phyloP scores from a whole-genome alignment of 345 rosid genomes.

The Ailanthus altissimus region DNA sequence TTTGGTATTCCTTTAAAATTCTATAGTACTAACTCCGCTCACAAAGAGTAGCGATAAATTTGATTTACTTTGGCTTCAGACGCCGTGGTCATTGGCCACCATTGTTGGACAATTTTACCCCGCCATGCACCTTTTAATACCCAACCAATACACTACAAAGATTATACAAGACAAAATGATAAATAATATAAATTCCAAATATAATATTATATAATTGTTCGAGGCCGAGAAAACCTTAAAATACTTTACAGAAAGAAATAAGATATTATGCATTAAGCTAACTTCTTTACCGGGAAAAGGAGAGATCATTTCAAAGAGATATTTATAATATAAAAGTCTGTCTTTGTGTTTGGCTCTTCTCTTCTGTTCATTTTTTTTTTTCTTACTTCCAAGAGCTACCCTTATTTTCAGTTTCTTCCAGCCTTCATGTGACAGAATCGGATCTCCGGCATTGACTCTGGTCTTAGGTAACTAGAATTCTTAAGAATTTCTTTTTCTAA shows the following conservation, averaged over 20 bases:
- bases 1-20: too few species aligned
- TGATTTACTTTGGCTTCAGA: too few species aligned
- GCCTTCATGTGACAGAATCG: conserved; percentile 33
- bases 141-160: neutral
- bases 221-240: neutral
- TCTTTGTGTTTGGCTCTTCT: conserved; percentile 24
- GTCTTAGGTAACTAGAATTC: conserved; percentile 33
- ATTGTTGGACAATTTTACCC: conserved; percentile 31
- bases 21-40: too few species aligned
- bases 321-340: conserved; percentile 21
- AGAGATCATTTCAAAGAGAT: conserved; percentile 31
- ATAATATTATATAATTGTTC: neutral
- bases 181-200: neutral
- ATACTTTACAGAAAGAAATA: neutral
- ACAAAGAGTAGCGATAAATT: too few species aligned
- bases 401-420: neutral
- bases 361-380: neutral
- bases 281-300: conserved; percentile 35
- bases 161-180: neutral
- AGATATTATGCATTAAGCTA: neutral
- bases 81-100: conserved; percentile 26
- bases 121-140: neutral
- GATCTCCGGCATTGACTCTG: conserved; percentile 63
- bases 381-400: neutral
- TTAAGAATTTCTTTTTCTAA: neutral